Evolutionary conservation across 1,284 basidiomycete genomes (phyloP).

Genomic region (Ceratobasidium sp.): DNA sequence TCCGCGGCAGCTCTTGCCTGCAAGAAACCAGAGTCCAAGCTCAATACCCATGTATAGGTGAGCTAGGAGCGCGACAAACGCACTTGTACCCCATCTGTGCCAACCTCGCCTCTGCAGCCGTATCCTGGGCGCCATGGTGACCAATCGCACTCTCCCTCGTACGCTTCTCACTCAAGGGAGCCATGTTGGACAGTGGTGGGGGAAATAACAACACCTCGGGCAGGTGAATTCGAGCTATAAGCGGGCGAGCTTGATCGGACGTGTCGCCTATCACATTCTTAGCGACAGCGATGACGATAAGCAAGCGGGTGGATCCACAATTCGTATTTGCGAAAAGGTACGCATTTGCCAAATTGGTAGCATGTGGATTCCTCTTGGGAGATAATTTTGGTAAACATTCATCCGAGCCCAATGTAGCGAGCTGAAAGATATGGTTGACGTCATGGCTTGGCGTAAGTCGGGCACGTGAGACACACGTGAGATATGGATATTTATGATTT

Average conservation of each 20-base stretch:
- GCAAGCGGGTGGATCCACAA: conserved; percentile 35
- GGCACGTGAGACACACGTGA: conserved; percentile 16
- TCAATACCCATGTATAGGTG: neutral
- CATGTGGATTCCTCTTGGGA: neutral
- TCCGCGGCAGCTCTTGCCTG: conserved; percentile 59
- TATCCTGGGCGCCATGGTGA: conserved; percentile 4
- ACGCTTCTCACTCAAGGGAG: conserved; percentile 31
- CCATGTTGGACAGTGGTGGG: conserved; percentile 37
- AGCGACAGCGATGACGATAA: conserved; percentile 42
- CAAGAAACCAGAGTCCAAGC: neutral
- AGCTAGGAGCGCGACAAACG: neutral
- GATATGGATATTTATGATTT: too few species aligned
- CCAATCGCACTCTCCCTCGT: conserved; percentile 20
- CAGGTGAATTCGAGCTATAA: conserved; percentile 25
- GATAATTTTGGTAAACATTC: conserved; percentile 4
- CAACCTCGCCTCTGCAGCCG: conserved; percentile 54
- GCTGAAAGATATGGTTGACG: neutral
- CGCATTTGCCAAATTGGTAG: conserved; percentile 1
- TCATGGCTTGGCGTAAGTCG: conserved; percentile 8
- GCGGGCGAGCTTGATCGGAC: conserved; percentile 30
- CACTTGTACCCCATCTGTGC: conserved; percentile 62
- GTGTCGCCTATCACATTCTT: conserved; percentile 42
- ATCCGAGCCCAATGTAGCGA: neutral
- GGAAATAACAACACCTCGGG: neutral
- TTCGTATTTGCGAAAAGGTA: conserved; percentile 27